These are phyloP conservation scores for Monosporascus sp. DNA, from an alignment of 2,329 filamentous ascomycete species.

Conservation along the genomic window DNA sequence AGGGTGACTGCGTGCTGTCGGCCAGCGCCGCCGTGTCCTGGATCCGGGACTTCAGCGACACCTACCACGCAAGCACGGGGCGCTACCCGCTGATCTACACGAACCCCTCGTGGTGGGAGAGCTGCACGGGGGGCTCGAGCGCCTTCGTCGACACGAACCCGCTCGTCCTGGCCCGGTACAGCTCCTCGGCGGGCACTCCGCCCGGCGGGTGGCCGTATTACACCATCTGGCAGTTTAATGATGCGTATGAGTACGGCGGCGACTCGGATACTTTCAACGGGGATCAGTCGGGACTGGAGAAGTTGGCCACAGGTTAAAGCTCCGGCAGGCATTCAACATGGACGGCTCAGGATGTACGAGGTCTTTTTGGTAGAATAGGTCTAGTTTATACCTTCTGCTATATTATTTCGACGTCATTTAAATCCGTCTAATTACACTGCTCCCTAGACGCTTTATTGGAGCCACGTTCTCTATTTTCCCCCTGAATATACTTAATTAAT, in stretches of 20 bases:
- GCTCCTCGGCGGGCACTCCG: constrained; percentile 35
- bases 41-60: constrained; percentile 49
- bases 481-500: too few species aligned
- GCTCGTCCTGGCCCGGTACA: constrained; percentile 43
- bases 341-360: too few species aligned
- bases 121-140: constrained; percentile 45
- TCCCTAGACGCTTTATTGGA: too few species aligned
- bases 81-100: constrained; percentile 50
- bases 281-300: constrained; percentile 15
- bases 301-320: constrained; percentile 17
- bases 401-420: too few species aligned
- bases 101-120: constrained; percentile 48
- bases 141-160: constrained; percentile 42
- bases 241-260: constrained; percentile 44
- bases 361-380: too few species aligned
- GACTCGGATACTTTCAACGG: constrained; percentile 51
- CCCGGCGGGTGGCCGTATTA: constrained; percentile 48
- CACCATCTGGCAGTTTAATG: constrained; percentile 51
- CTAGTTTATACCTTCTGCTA: too few species aligned
- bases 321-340: too few species aligned
- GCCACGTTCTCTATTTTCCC: too few species aligned
- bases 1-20: constrained; percentile 44
- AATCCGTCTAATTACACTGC: too few species aligned
- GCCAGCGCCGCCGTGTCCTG: constrained; percentile 43
- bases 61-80: constrained; percentile 40